phyloP scores from a whole-genome alignment of 352 stramenopile genomes.

The Globisporangium rhizosaccharum region DNA sequence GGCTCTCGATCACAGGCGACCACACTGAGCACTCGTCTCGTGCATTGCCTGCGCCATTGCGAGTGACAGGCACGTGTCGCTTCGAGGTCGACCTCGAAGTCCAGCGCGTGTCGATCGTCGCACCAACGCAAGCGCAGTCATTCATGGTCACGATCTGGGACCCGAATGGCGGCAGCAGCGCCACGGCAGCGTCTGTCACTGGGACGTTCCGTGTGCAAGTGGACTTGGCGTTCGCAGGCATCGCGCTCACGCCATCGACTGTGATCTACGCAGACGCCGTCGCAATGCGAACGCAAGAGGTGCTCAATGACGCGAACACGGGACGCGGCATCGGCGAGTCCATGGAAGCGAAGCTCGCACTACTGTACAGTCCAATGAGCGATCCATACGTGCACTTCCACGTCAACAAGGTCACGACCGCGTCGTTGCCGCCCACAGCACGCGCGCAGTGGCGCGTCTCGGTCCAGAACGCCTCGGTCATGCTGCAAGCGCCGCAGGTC shows the following conservation, averaged over 20 bases:
- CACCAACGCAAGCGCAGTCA: constrained; percentile 2
- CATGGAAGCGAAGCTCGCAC: constrained; percentile 21
- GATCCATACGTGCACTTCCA: constrained; percentile 12
- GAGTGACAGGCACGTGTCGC: constrained; percentile 6
- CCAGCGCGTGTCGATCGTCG: constrained; percentile 12
- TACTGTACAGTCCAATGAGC: constrained; percentile 12
- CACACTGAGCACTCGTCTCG: not conserved
- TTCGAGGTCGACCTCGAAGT: constrained; percentile 14
- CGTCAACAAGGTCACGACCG: constrained; percentile 6
- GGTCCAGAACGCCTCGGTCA: constrained; percentile 3
- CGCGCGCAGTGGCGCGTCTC: constrained; percentile 11
- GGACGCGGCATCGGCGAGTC: constrained; percentile 22
- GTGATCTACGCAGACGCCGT: constrained; percentile 24
- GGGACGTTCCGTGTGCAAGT: constrained; percentile 22
- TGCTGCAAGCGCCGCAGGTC: constrained; percentile 6
- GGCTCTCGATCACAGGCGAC: constrained; percentile 1
- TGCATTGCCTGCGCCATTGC: not conserved
- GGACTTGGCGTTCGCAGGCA: constrained; percentile 2
- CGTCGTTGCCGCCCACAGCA: not conserved
- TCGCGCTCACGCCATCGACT: not conserved
- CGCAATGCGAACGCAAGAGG: constrained; percentile 24
- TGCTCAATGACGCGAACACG: constrained; percentile 18
- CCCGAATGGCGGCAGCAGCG: not conserved
- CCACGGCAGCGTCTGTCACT: not conserved
- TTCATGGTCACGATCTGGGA: constrained; percentile 13